These are phyloP conservation scores for Arachis hypogaea DNA, from an alignment of 306 rosid genomes.

Conservation along the genomic window DNA sequence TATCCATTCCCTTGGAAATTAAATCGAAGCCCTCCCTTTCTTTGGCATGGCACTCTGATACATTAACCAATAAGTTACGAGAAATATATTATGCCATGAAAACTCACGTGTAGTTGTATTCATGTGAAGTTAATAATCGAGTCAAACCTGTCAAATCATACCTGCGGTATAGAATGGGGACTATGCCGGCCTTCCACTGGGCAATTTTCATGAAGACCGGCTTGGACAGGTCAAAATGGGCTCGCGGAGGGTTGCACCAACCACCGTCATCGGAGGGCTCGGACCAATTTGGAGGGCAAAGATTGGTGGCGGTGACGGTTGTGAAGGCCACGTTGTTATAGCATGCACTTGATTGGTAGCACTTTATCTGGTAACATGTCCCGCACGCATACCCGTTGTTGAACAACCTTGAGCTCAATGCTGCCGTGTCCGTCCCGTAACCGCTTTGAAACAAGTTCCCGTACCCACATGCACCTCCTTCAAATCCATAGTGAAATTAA, in stretches of 20 bases:
- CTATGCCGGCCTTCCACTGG: slow-evolving; percentile 75
- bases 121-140: too few relatives aligned
- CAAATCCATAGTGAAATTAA: neutral
- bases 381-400: slow-evolving; percentile 89
- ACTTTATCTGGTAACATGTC: slow-evolving; percentile 75
- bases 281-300: slow-evolving; percentile 90
- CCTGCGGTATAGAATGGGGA: slow-evolving; percentile 84
- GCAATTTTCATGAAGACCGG: slow-evolving; percentile 95
- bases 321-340: slow-evolving; percentile 46
- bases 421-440: slow-evolving; percentile 76
- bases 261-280: slow-evolving; percentile 74
- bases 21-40: slow-evolving; percentile 67
- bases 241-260: slow-evolving; percentile 93
- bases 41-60: slow-evolving; percentile 72
- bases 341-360: slow-evolving; percentile 64
- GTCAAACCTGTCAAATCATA: neutral
- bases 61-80: too few relatives aligned
- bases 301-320: slow-evolving; percentile 85
- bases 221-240: slow-evolving; percentile 88
- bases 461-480: slow-evolving; percentile 93
- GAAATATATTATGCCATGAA: too few relatives aligned
- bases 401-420: slow-evolving; percentile 79
- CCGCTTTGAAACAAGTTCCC: slow-evolving; percentile 83
- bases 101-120: too few relatives aligned
- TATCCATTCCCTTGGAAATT: slow-evolving; percentile 88